These are phyloP conservation scores for Xerophyta viscosa DNA, from an alignment of 106 monocot genomes.

Conservation along the genomic window DNA sequence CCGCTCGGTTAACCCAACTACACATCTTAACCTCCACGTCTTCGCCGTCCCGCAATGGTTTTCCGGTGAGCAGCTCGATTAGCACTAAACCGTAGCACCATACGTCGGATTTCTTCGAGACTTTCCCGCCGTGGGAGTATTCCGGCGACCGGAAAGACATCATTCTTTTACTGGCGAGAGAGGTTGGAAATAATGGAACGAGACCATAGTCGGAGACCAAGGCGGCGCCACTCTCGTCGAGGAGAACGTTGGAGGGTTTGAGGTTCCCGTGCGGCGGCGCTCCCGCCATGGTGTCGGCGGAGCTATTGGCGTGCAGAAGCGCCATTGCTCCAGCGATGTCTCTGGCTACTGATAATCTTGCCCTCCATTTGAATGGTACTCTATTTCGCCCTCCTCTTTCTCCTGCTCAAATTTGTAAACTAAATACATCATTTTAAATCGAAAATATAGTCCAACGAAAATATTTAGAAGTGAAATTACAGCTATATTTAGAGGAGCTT, in stretches of 20 bases:
- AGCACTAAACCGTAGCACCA: constrained; percentile 35
- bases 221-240: constrained; percentile 12
- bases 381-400: constrained; percentile 2
- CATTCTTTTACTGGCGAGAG: constrained; percentile 7
- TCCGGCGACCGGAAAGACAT: constrained; percentile 16
- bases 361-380: constrained; percentile 26
- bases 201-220: constrained; percentile 19
- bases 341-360: constrained; percentile 18
- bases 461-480: too few relatives aligned
- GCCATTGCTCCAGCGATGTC: constrained; percentile 19
- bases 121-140: constrained; percentile 5
- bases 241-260: constrained; percentile 26
- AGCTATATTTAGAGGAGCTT: too few relatives aligned
- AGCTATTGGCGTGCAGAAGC: constrained; percentile 11
- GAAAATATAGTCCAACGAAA: too few relatives aligned
- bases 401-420: constrained; percentile 3
- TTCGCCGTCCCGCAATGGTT: neutral
- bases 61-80: constrained; percentile 26
- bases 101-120: constrained; percentile 18
- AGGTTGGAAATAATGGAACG: neutral
- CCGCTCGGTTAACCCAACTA: constrained; percentile 21
- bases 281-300: too few relatives aligned
- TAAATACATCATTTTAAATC: too few relatives aligned
- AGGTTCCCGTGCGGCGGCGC: constrained; percentile 20
- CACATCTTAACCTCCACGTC: constrained; percentile 3